Base-by-base conservation (phyloP, 2,329 filamentous ascomycete species). In the Chaetomium strumarium region DNA sequence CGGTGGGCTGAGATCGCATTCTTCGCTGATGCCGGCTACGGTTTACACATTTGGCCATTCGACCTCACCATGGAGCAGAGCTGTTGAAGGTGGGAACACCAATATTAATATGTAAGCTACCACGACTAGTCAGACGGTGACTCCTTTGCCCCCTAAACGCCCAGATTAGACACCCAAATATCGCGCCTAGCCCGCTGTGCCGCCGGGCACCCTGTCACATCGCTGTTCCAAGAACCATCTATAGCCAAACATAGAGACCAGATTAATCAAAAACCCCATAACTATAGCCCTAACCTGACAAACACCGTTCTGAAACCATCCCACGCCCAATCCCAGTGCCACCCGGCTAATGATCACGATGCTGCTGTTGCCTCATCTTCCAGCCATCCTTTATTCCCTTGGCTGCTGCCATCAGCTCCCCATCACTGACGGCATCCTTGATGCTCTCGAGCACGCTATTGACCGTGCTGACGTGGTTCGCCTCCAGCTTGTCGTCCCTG, bases 381-480 rank as follows among this genome's bases (percentile, higher is more conserved):
- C 90, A 96, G 13, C 83, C 84, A 30, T 85, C 80, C 60, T 87
- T 83, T 60, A 97, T 92, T n/a, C 70, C 74, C 36, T 77, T 79
- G 29, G 86, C 86, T 0, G 81, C 77, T 2, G 72, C 77, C 42
- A 91, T 77, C 33, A 99, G 75, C 64, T 99, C 90, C 52, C 88
- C 77, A 69, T 96, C 83, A 0, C 83, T 87, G 11, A 99, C 90
- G 1, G 83, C 84, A 63, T 96, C 90, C 55, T 83, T 79, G 61
- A 99, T 97, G 68, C 89, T 95, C 59, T 92, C 85, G 54, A 96
- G 78, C 4, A 99, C 93, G 66, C 87, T 95, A 24, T 84, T 76
- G 1, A 96, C 89, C 0, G 88, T 92, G 16, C 75, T 84, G 55
- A 88, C 85, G 69, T 97, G 91, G 64, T 99, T 99, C 0, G 88